phyloP scores from a whole-genome alignment of 257 asterid species.

The Cordia subcordata region DNA sequence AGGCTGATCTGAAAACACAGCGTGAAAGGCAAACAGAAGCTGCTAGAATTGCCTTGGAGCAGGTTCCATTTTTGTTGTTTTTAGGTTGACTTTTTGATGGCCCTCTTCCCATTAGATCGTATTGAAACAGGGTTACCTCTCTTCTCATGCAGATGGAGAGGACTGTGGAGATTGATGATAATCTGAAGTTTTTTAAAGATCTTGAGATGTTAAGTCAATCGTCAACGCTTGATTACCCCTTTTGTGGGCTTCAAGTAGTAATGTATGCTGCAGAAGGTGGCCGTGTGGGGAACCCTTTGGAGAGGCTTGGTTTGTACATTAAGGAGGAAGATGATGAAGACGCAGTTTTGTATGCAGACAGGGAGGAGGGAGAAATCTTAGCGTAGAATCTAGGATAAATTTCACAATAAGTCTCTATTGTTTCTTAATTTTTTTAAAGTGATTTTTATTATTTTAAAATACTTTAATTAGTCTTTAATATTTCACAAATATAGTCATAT shows the following conservation, averaged over 20 bases:
- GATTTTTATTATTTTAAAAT: no score
- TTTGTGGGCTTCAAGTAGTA: background rate
- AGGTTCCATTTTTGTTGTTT: conserved; percentile 27
- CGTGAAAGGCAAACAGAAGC: conserved; percentile 55
- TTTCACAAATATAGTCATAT: no score
- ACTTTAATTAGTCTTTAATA: no score
- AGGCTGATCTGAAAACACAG: conserved; percentile 30
- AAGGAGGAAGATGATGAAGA: conserved; percentile 3
- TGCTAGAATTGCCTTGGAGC: conserved; percentile 52
- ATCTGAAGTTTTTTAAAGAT: conserved; percentile 29
- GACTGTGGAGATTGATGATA: conserved; percentile 40
- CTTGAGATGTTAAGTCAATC: conserved; percentile 34
- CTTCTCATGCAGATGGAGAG: conserved; percentile 37
- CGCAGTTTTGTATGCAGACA: background rate
- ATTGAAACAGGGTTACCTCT: no score
- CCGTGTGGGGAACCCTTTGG: background rate
- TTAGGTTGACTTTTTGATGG: background rate
- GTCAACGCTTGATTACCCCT: background rate
- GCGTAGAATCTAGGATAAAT: background rate
- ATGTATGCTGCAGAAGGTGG: background rate
- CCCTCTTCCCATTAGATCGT: background rate
- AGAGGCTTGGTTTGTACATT: background rate
- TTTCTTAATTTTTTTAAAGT: no score
- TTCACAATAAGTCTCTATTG: no score
- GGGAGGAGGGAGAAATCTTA: conserved; percentile 1